These are phyloP conservation scores for Canavalia gladiata DNA, from an alignment of 306 rosid species.

Conservation along the genomic window DNA sequence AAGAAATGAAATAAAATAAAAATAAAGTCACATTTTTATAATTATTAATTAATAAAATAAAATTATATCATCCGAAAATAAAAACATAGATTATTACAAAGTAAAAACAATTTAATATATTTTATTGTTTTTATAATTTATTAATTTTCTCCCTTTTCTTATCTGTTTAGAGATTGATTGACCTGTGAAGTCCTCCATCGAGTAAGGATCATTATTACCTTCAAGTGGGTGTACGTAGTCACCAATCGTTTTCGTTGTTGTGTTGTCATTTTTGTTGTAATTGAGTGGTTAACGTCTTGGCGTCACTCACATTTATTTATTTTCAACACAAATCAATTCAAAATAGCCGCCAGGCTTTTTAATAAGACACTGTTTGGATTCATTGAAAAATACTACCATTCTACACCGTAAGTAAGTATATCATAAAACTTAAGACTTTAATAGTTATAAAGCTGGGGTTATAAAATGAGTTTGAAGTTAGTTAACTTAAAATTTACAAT, in stretches of 20 bases:
- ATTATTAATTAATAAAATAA: not conserved
- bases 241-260: slow-evolving; percentile 48
- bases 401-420: not conserved
- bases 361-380: slow-evolving; percentile 1
- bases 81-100: not conserved
- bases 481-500: too few relatives aligned
- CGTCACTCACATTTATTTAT: slow-evolving; percentile 33
- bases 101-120: not conserved
- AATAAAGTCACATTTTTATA: not conserved
- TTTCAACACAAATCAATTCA: slow-evolving; percentile 17
- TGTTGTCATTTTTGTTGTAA: slow-evolving; percentile 48
- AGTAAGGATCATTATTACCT: slow-evolving; percentile 39
- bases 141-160: not conserved
- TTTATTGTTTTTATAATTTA: not conserved
- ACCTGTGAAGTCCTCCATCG: slow-evolving; percentile 20
- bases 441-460: too few relatives aligned
- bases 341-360: slow-evolving; percentile 24
- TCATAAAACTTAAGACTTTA: too few relatives aligned
- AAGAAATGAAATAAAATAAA: not conserved
- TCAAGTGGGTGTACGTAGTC: slow-evolving; percentile 44
- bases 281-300: slow-evolving; percentile 43
- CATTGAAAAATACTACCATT: not conserved
- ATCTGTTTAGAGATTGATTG: slow-evolving; percentile 31
- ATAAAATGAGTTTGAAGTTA: too few relatives aligned
- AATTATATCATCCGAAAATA: not conserved